Evolutionary conservation across 2,329 filamentous ascomycete genomes (phyloP), one percentile per base, ranked within the genome.

Genomic region (Xylaria sp.): DNA sequence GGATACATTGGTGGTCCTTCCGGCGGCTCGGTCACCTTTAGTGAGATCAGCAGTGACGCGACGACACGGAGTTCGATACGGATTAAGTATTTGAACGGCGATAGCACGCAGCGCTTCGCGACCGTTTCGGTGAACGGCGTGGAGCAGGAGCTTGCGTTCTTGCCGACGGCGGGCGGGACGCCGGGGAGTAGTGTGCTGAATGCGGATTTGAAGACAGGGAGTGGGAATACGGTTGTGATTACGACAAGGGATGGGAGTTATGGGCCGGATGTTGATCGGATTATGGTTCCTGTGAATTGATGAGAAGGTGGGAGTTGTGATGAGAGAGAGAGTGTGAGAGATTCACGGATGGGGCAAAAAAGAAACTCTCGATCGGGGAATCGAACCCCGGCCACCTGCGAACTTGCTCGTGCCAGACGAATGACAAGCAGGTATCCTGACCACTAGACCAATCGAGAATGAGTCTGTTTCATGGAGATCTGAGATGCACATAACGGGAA

Each of bases 41-140:
- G 68, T 0, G 72, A 72, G 3, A 75, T 86, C 1, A 72, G 71
- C 13, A 79, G 78, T 52, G 71, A 74, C 1, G 75, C 70, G 0
- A 72, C 76, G 0, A 79, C 77, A 0, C 68, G 75, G 10, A 81
- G 77, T 0, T 85, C 83, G 0, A 72, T 87, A 8, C 72, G 79
- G 1, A 76, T 87, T 56, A 78, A 81, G 64, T 82, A 83, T 66
- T 68, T 77, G 11, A 87, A 87, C 59, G 82, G 82, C 0, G 83
- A 87, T 63, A 76, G 65, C 0, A 68, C 68, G 0, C 77, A 83
- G 63, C 71, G 85, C 30, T 80, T 78, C 67, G 83, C 81, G 0
- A 76, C 76, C 46, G 79, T 87, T 1, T 73, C 72, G 1, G 83
- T 87, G 2, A 87, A 87, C 62, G 83, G 80, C 0, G 75, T 75